Percentiles rank a stretch among this genome's conserved stretches.
phyloP scores from a whole-genome alignment of 495 filamentous ascomycete species.

The Lepidopterella palustris region DNA sequence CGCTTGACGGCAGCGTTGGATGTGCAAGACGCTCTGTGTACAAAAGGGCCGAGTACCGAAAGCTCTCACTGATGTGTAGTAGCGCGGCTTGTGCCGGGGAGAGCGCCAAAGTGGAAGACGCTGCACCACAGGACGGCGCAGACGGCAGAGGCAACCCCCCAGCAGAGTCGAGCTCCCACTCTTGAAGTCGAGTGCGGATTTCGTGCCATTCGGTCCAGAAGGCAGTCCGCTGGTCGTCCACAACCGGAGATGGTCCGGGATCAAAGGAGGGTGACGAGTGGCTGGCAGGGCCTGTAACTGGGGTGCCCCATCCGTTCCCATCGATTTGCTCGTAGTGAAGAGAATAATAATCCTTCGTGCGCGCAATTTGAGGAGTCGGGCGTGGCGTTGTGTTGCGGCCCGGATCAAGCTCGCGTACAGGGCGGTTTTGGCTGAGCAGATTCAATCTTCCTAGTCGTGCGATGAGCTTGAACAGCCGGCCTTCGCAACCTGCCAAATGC shows the following conservation, averaged over 20 bases:
- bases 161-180: constrained; percentile 66
- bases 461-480: constrained; percentile 40
- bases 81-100: constrained; percentile 38
- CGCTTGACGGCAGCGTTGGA: constrained; percentile 64
- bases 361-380: constrained; percentile 30
- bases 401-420: constrained; percentile 28
- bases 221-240: constrained; percentile 49
- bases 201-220: constrained; percentile 89
- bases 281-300: constrained; percentile 21
- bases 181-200: constrained; percentile 66
- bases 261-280: constrained; percentile 45
- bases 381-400: constrained; percentile 34
- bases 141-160: constrained; percentile 17
- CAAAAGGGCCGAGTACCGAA: constrained; percentile 80
- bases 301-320: constrained; percentile 53
- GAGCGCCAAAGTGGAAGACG: constrained; percentile 40
- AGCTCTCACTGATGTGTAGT: constrained; percentile 73
- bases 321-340: constrained; percentile 53
- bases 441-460: constrained; percentile 65
- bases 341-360: constrained; percentile 46
- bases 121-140: constrained; percentile 25
- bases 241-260: constrained; percentile 27
- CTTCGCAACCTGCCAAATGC: constrained; percentile 81
- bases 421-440: constrained; percentile 66
- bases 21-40: constrained; percentile 86